Evolutionary conservation across 2,329 filamentous ascomycete species (phyloP).

Genomic region (Aphanoascus verrucosus): DNA sequence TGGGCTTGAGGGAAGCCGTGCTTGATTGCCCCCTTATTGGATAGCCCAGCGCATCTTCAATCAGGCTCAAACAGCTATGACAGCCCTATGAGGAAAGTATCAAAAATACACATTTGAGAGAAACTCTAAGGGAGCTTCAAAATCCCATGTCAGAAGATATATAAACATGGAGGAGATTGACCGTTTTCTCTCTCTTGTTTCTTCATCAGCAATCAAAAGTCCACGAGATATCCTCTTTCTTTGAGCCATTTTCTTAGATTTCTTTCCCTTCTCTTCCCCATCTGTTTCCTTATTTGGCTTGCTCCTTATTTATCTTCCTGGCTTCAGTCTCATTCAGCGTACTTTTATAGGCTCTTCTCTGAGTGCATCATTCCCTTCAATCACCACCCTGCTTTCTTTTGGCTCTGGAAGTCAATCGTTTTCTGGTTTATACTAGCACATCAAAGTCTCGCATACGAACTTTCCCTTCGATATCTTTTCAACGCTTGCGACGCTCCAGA

Average conservation of each 20-base stretch:
- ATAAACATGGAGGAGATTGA: conserved; percentile 1
- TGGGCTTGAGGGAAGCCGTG: not conserved
- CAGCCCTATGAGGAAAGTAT: not conserved
- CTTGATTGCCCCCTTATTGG: conserved; percentile 9
- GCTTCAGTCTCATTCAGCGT: conserved; percentile 9
- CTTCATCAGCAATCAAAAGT: conserved; percentile 12
- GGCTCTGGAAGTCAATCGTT: conserved; percentile 8
- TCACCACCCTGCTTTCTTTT: not conserved
- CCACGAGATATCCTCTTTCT: conserved; percentile 3
- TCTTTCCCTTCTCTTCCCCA: conserved; percentile 1
- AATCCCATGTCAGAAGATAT: not conserved
- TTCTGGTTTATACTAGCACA: not conserved
- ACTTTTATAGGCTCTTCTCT: conserved; percentile 9
- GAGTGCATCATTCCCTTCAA: conserved; percentile 16
- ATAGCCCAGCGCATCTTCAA: conserved; percentile 13
- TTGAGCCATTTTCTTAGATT: conserved; percentile 3
- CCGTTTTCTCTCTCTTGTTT: conserved; percentile 5
- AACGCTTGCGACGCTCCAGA: not conserved
- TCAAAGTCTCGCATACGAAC: not conserved
- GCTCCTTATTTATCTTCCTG: conserved; percentile 13
- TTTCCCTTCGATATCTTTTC: not conserved
- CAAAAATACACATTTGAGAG: conserved; percentile 2
- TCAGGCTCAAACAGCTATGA: conserved; percentile 9
- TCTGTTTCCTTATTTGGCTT: not conserved
- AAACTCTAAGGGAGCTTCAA: not conserved